phyloP scores from a whole-genome alignment of 208 protist species.

The Wallacemonas sp. region DNA sequence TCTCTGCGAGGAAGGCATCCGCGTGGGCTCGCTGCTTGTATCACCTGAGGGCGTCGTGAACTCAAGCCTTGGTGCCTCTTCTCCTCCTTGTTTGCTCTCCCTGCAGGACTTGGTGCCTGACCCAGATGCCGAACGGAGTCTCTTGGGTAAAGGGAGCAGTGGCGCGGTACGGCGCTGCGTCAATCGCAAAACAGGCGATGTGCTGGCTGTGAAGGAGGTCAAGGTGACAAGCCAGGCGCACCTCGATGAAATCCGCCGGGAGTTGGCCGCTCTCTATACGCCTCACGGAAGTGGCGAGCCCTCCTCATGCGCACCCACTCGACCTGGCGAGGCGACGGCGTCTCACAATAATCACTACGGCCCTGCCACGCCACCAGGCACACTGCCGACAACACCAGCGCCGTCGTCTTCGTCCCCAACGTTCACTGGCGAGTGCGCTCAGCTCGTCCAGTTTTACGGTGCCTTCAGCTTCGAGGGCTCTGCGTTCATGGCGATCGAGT shows the following conservation, averaged over 20 bases:
- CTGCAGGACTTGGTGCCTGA: conserved; percentile 67
- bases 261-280: conserved; percentile 83
- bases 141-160: conserved; percentile 83
- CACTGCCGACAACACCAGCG: not conserved
- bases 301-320: too few relatives aligned
- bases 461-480: conserved; percentile 87
- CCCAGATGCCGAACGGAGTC: conserved; percentile 38
- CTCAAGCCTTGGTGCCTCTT: conserved; percentile 19
- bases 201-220: conserved; percentile 86
- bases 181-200: conserved; percentile 49
- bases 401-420: not conserved
- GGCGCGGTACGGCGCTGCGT: conserved; percentile 70
- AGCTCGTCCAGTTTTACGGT: conserved; percentile 88
- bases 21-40: conserved; percentile 70
- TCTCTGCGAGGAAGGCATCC: conserved; percentile 58
- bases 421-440: conserved; percentile 10
- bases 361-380: not conserved
- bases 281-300: conserved; percentile 11
- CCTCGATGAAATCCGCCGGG: conserved; percentile 74
- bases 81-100: conserved; percentile 68
- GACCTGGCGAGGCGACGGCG: too few relatives aligned
- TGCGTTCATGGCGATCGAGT: conserved; percentile 91
- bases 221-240: conserved; percentile 74
- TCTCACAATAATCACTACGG: not conserved
- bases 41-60: conserved; percentile 72